Evolutionary conservation across 1,284 basidiomycete genomes (phyloP).

Genomic region (Tilletia walkeri): DNA sequence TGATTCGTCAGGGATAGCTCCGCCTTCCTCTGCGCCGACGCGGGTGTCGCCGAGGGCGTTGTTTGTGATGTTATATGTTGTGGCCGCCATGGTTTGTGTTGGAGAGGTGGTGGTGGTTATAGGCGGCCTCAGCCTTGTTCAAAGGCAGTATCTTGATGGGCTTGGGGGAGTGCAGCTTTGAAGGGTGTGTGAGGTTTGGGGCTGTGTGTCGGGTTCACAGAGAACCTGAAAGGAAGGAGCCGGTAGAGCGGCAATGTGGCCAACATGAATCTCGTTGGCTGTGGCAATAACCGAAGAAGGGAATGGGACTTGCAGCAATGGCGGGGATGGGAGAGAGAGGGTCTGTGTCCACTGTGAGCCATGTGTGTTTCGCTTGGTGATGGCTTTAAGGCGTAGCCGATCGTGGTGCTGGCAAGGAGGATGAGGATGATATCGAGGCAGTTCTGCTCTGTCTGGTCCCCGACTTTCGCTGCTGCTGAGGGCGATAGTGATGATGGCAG

Average conservation of each 20-base stretch:
- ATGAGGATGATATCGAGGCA: constrained; percentile 51
- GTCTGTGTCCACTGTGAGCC: too few relatives aligned
- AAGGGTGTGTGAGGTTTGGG: not conserved
- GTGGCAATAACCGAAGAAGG: too few relatives aligned
- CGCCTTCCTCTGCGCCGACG: constrained; percentile 2
- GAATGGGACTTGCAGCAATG: too few relatives aligned
- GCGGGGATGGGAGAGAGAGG: too few relatives aligned
- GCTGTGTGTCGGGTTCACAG: not conserved
- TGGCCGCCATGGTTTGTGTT: not conserved
- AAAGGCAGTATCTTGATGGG: constrained; percentile 12
- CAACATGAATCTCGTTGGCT: too few relatives aligned
- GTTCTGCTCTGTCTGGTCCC: too few relatives aligned
- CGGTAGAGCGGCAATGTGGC: too few relatives aligned
- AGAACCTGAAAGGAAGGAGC: not conserved
- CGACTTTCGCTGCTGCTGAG: too few relatives aligned
- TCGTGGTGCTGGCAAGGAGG: too few relatives aligned
- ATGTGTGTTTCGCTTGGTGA: too few relatives aligned
- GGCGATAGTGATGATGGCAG: too few relatives aligned
- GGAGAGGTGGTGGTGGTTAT: not conserved
- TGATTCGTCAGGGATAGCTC: constrained; percentile 31
- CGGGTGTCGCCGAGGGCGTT: not conserved
- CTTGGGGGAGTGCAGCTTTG: not conserved
- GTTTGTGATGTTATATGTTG: not conserved
- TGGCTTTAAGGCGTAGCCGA: too few relatives aligned
- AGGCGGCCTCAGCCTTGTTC: not conserved